Evolutionary conservation across 1,139 yeast species (phyloP), one percentile per base, ranked within the genome.

Genomic region (Yamadazyma siamensis): DNA sequence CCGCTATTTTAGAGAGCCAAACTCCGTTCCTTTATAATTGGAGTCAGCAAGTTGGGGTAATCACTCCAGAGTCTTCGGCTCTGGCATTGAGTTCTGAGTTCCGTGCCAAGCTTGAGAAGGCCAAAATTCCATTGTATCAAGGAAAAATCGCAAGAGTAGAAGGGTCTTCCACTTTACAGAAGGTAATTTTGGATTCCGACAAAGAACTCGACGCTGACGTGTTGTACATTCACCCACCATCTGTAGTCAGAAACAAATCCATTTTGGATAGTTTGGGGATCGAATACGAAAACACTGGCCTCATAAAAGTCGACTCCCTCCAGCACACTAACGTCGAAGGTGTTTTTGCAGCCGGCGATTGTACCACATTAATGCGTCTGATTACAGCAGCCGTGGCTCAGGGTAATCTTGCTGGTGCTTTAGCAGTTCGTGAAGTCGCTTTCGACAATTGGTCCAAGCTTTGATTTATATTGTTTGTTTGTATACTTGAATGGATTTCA

Each of bases 301-400:
- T 26, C 12, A 24, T 30, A 13, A 16, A 26, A 16, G 31, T 23
- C 4, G 23, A 22, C 24, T 13, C 24, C 13, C 17, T 13, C 9
- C 28, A 26, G 13, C 23, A 22, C 13, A 36, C 41, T 7, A 33
- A 26, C 23, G 27, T 36, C 8, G 31, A 26, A 9, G 39, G 34
- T 5, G 16, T 38, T 5, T 38, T 17, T 25, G 41, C 36, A 15
- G 33, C 36, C 18, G 40, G 40, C 16, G 41, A 38, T 21, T 25
- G 31, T 11, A 25, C 29, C 8, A 28, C 38, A 2, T n/a, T 14
- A 13, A 21, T 32, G 23, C 24, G 41, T 19, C 25, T 26, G 7
- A 26, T 38, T 14, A 23, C 38, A n/a, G 16, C 9, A 8, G 33
- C 40, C 4, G 18, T 27, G 6, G 8, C 17, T n/a, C 39, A 36